A percentile compares a stretch with the other conserved stretches of the same genome.
Conservation (phyloP, 169 alveolate genomes). For the Plasmodium gonderi region DNA sequence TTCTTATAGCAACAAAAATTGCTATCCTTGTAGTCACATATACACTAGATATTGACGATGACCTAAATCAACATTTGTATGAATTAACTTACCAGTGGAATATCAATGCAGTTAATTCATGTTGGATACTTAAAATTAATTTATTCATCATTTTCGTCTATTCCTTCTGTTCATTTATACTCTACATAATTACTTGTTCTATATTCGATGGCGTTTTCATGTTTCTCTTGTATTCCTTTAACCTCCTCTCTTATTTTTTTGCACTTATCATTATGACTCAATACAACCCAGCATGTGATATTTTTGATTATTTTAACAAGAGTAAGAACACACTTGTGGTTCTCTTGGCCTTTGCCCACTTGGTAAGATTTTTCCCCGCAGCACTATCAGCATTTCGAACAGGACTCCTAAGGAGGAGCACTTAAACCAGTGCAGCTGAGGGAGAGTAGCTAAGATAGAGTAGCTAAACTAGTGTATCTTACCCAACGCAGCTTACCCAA, state of each 20-base stretch:
- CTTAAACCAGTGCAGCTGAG: too few relatives aligned
- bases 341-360: constrained; percentile 13
- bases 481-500: not conserved
- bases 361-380: not conserved
- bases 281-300: constrained; percentile 20
- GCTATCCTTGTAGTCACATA: constrained; percentile 27
- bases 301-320: constrained; percentile 6
- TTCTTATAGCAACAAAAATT: constrained; percentile 45
- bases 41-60: constrained; percentile 27
- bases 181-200: constrained; percentile 9
- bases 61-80: constrained; percentile 3
- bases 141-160: constrained; percentile 12
- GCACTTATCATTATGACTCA: constrained; percentile 9
- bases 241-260: constrained; percentile 11
- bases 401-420: too few relatives aligned
- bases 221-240: constrained; percentile 11
- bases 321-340: constrained; percentile 21
- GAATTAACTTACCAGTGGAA: constrained; percentile 25
- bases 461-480: not conserved
- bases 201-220: constrained; percentile 44
- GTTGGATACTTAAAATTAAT: constrained; percentile 16
- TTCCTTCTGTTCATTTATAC: not conserved
- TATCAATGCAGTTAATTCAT: not conserved
- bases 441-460: too few relatives aligned
- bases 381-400: too few relatives aligned